phyloP scores from a whole-genome alignment of 306 rosid genomes.

The Corylus heterophylla region DNA sequence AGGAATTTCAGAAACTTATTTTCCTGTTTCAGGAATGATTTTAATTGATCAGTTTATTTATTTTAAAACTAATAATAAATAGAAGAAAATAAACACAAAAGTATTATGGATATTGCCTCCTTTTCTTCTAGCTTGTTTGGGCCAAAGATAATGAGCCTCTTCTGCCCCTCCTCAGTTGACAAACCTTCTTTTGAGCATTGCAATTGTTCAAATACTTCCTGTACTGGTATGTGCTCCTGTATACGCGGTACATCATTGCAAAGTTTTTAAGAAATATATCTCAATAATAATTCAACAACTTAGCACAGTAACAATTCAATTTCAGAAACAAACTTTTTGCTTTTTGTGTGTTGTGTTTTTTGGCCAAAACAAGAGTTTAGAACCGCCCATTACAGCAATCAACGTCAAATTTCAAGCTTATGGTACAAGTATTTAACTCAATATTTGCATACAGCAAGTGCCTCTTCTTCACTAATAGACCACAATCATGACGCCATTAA shows the following conservation, averaged over 20 bases:
- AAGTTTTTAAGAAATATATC: neutral
- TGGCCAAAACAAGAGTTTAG: neutral
- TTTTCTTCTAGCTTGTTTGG: constrained; percentile 87
- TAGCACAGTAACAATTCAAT: neutral
- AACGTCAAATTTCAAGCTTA: neutral
- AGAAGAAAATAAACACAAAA: neutral
- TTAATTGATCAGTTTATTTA: neutral
- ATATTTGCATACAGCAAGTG: neutral
- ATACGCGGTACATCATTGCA: neutral
- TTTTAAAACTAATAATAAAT: neutral
- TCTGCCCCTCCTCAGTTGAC: constrained; percentile 65
- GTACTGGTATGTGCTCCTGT: constrained; percentile 77
- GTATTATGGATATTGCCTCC: constrained; percentile 36
- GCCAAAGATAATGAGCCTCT: constrained; percentile 71
- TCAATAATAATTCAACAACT: neutral
- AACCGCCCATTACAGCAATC: neutral
- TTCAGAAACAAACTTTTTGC: neutral
- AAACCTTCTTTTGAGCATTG: constrained; percentile 76
- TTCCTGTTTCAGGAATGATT: constrained; percentile 51
- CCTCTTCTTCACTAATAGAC: neutral
- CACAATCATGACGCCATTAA: neutral
- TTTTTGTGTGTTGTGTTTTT: neutral
- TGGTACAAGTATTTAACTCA: neutral
- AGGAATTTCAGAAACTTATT: constrained; percentile 69
- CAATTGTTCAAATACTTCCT: constrained; percentile 79